A percentile compares a stretch with the other conserved stretches of the same genome.
These are phyloP conservation scores for Glycine latifolia DNA, from an alignment of 306 rosid species.

Conservation along the genomic window DNA sequence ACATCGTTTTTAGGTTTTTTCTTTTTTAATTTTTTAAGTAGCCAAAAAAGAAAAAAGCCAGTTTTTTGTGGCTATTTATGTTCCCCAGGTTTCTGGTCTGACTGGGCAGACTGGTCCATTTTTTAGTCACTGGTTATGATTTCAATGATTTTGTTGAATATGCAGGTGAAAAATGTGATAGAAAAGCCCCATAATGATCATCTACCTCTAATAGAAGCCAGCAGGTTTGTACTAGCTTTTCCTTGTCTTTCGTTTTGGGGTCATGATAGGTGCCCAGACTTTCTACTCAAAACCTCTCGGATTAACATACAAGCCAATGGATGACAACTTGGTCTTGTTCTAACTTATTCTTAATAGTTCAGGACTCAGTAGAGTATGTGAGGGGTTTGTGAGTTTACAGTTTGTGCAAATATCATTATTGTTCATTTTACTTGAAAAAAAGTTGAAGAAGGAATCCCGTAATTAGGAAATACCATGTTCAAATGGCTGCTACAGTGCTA, in stretches of 20 bases:
- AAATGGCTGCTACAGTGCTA: neutral
- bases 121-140: constrained; percentile 21
- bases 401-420: constrained; percentile 16
- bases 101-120: neutral
- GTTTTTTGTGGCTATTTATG: neutral
- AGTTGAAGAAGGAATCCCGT: constrained; percentile 26
- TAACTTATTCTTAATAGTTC: neutral
- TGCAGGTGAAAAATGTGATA: constrained; percentile 96
- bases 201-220: constrained; percentile 91
- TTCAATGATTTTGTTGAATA: constrained; percentile 43
- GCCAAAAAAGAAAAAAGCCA: neutral
- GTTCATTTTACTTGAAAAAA: constrained; percentile 9
- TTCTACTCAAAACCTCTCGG: constrained; percentile 13
- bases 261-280: constrained; percentile 4
- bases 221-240: constrained; percentile 77
- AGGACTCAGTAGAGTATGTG: neutral
- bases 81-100: neutral
- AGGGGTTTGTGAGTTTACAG: neutral
- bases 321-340: neutral
- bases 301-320: constrained; percentile 23
- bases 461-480: constrained; percentile 26
- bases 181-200: constrained; percentile 98
- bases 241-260: constrained; percentile 23
- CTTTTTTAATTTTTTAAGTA: neutral
- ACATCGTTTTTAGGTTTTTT: neutral